A percentile compares a stretch with the other conserved stretches of the same genome.
These are phyloP conservation scores for Ascochyta viciae-villosae DNA, from an alignment of 2,329 filamentous ascomycete genomes.

Conservation along the genomic window DNA sequence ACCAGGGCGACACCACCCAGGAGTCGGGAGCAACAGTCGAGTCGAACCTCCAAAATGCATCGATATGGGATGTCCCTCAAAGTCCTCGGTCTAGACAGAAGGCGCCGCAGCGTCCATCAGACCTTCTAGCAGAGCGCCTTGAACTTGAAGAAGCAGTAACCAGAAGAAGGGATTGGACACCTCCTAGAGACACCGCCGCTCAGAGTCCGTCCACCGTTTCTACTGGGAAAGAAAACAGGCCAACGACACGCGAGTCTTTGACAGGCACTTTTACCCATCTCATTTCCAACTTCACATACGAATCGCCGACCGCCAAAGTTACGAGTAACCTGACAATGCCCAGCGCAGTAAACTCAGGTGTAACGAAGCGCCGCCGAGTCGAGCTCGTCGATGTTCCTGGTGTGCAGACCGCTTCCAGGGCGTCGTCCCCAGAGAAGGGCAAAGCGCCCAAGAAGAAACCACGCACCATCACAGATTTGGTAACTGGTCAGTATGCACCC, in stretches of 20 bases:
- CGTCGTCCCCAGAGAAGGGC: constrained; percentile 39
- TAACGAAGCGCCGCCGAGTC: constrained; percentile 39
- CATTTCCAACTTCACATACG: constrained; percentile 40
- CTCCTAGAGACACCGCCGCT: constrained; percentile 36
- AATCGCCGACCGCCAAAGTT: constrained; percentile 20
- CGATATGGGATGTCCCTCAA: constrained; percentile 37
- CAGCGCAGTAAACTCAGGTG: constrained; percentile 4
- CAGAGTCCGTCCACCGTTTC: constrained; percentile 25
- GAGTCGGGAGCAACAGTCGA: not conserved
- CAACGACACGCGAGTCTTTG: constrained; percentile 2
- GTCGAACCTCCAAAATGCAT: constrained; percentile 7
- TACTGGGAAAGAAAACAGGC: constrained; percentile 35
- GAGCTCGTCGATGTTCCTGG: constrained; percentile 41
- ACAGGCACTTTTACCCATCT: constrained; percentile 33
- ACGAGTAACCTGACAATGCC: constrained; percentile 4
- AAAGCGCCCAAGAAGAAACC: constrained; percentile 49
- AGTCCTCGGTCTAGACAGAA: constrained; percentile 28
- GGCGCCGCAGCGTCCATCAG: constrained; percentile 15
- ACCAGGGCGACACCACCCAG: not conserved
- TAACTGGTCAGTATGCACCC: constrained; percentile 44
- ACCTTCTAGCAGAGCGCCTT: constrained; percentile 19
- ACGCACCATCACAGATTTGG: constrained; percentile 50
- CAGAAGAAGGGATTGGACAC: constrained; percentile 48
- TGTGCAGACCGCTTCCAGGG: constrained; percentile 29
- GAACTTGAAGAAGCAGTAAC: constrained; percentile 40